Evolutionary conservation across 257 asterid species (phyloP).

Genomic region (Nicotiana knightiana): DNA sequence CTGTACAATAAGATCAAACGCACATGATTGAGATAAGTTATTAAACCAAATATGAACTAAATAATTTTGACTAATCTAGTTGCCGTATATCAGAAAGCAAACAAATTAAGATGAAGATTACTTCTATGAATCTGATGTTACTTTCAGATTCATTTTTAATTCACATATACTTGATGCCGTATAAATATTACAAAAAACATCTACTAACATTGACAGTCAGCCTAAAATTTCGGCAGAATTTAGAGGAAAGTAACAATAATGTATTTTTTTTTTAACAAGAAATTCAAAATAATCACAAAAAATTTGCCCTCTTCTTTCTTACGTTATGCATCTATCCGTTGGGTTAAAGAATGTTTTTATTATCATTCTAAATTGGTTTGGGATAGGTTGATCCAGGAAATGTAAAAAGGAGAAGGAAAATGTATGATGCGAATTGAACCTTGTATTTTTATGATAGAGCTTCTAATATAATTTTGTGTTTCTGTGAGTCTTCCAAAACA

Average conservation of each 20-base stretch:
- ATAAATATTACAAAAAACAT: neutral
- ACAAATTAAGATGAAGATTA: neutral
- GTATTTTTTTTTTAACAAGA: no score
- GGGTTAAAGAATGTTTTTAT: neutral
- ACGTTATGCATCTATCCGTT: neutral
- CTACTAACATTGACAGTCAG: neutral
- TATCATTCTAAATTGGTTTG: neutral
- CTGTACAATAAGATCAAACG: neutral
- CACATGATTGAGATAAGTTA: neutral
- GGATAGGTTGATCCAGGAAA: neutral
- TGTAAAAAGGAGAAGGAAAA: neutral
- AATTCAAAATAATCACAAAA: no score
- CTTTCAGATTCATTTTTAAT: neutral
- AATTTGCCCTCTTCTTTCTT: neutral
- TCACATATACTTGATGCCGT: neutral
- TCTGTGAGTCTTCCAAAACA: no score
- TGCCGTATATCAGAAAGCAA: neutral
- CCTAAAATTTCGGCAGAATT: neutral
- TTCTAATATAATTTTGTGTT: no score
- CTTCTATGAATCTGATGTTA: neutral
- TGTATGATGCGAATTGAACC: no score
- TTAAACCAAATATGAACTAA: neutral
- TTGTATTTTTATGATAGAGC: no score
- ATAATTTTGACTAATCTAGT: neutral
- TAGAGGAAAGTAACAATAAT: neutral